Evolutionary conservation across 129 eudicot species (phyloP), one percentile per base, ranked within the genome.

Genomic region (Pseudognaphalium luteoalbum): DNA sequence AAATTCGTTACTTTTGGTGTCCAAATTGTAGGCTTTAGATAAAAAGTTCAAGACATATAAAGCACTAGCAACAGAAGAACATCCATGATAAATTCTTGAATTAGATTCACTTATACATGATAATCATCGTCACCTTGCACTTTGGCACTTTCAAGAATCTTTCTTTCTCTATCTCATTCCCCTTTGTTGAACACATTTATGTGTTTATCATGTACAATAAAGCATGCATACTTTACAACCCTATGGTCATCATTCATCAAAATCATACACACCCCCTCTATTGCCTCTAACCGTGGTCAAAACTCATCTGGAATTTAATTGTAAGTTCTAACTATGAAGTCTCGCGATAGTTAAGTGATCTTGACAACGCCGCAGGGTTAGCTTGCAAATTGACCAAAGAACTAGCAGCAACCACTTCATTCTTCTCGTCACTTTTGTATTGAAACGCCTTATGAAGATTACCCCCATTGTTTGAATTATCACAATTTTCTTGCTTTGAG

Each of bases 331-430:
- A 35, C 78, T 78, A 87, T 34, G 85, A 72, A 82, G 78, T 77
- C 68, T 91, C 97, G 16, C 71, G 91, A 74, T 88, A 88, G 86
- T 71, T 83, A 21, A 84, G 64, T 12, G 91, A 88, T 76, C 94
- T 71, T 28, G 90, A 88, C 22, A 86, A 71, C 28, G 92, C 97
- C 15, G 90, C 94, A 33, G 94, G 97, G 78, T 86, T 88, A 4
- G 92, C 94, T 81, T 88, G 90, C 78, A 86, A 64, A 80, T 74
- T 80, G 10, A 81, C 86, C 14, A 72, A 72, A 39, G 94, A 83
- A 39, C 76, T 76, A 20, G 81, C 86, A 35, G 52, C 70, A 64
- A 2, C 88, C 41, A 57, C 76, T 7, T 72, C 90, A 72, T 76
- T 75, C 74, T 82, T 83, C 17, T 81, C 87, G 20, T 82, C 65